Evolutionary conservation across 331 rosid species (phyloP).

Genomic region (Dryas integrifolia): DNA sequence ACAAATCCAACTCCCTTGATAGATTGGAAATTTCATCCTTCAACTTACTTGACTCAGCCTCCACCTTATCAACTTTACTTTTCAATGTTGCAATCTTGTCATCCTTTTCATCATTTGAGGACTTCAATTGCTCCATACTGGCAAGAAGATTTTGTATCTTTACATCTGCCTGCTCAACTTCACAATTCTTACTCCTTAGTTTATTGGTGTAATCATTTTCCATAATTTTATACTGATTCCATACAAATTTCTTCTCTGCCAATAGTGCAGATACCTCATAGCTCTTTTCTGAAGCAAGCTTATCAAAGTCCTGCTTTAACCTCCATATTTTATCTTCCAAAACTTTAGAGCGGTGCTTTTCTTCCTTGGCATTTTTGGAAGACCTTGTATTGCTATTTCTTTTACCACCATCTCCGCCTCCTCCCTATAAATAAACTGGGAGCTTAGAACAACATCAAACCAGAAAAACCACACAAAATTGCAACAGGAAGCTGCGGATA

Average conservation of each 20-base stretch:
- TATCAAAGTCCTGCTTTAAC: slow-evolving; percentile 50
- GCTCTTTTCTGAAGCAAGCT: slow-evolving; percentile 51
- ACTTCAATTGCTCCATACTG: slow-evolving; percentile 58
- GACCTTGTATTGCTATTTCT: slow-evolving; percentile 29
- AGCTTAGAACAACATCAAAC: slow-evolving; percentile 27
- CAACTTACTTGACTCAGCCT: slow-evolving; percentile 50
- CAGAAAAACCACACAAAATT: slow-evolving; percentile 9
- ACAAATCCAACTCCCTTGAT: slow-evolving; percentile 48
- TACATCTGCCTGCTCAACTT: slow-evolving; percentile 54
- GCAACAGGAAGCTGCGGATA: slow-evolving; percentile 6
- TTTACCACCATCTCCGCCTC: slow-evolving; percentile 23
- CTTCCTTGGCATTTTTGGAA: slow-evolving; percentile 15
- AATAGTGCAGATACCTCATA: slow-evolving; percentile 56
- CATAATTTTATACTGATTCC: slow-evolving; percentile 76
- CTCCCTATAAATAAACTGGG: slow-evolving; percentile 37
- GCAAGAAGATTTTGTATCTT: slow-evolving; percentile 50
- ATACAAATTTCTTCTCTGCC: slow-evolving; percentile 73
- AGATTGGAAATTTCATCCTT: slow-evolving; percentile 52
- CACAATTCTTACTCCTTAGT: slow-evolving; percentile 47
- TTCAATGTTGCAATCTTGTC: slow-evolving; percentile 42
- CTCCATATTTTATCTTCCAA: slow-evolving; percentile 41
- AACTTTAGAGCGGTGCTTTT: slow-evolving; percentile 24
- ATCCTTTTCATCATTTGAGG: slow-evolving; percentile 54
- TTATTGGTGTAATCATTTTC: slow-evolving; percentile 50
- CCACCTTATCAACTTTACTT: slow-evolving; percentile 48